These are phyloP conservation scores for Dactylellina cionopaga DNA, from an alignment of 2,329 filamentous ascomycete species.

Conservation along the genomic window DNA sequence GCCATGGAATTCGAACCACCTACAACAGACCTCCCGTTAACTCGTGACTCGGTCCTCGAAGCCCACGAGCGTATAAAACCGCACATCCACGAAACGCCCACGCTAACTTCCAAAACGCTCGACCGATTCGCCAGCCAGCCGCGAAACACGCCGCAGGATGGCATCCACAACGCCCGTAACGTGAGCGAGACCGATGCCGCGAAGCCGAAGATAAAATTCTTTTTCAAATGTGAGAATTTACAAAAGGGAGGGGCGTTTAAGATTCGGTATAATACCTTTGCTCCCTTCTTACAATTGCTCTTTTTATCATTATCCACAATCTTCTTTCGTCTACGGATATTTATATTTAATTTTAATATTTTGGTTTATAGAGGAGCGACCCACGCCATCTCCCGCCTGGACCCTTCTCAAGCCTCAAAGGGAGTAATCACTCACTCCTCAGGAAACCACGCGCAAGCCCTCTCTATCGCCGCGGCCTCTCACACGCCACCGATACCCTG, in stretches of 20 bases:
- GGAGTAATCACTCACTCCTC: constrained; percentile 52
- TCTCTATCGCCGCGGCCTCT: constrained; percentile 77
- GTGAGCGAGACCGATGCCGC: constrained; percentile 69
- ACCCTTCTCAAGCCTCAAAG: constrained; percentile 9
- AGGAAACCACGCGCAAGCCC: constrained; percentile 96
- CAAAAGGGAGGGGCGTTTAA: constrained; percentile 95
- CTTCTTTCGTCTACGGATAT: background rate
- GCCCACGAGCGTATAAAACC: constrained; percentile 78
- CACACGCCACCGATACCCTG: constrained; percentile 73
- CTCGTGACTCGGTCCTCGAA: constrained; percentile 74
- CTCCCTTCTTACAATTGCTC: background rate
- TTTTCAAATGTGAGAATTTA: constrained; percentile 96
- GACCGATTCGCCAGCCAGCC: constrained; percentile 78
- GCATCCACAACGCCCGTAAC: constrained; percentile 63
- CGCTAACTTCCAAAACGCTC: constrained; percentile 81
- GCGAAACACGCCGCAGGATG: constrained; percentile 68
- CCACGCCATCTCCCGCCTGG: constrained; percentile 18
- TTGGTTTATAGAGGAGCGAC: constrained; percentile 28
- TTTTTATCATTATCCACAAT: background rate
- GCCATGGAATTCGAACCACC: constrained; percentile 45
- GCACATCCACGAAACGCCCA: constrained; percentile 83
- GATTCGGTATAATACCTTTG: constrained; percentile 71
- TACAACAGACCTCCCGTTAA: constrained; percentile 69
- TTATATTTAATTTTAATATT: constrained; percentile 65
- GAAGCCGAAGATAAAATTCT: constrained; percentile 75